Conservation (phyloP, 139 green algal species). For the Pycnococcus provasolii region DNA sequence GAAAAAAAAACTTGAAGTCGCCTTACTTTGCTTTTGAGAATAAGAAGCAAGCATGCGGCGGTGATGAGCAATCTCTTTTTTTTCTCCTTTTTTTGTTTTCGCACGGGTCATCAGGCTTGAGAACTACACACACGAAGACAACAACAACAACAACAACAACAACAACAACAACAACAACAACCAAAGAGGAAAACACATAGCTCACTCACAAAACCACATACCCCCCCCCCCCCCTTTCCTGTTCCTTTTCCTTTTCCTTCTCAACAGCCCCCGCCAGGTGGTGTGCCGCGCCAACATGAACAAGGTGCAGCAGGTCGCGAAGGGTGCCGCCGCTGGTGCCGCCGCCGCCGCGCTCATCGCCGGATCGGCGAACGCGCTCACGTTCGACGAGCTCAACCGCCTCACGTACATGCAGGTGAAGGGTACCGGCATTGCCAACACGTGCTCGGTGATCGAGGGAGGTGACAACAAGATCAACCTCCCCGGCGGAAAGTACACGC, state of each 20-base stretch:
- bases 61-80: too few species aligned
- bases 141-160: too few species aligned
- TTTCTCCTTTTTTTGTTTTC: too few species aligned
- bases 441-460: constrained; percentile 78
- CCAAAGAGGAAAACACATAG: too few species aligned
- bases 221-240: too few species aligned
- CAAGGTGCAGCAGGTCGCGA: constrained; percentile 7
- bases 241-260: not conserved
- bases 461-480: constrained; percentile 68
- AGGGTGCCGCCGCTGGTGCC: not conserved
- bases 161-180: too few species aligned
- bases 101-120: too few species aligned
- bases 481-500: constrained; percentile 79
- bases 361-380: constrained; percentile 62
- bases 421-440: constrained; percentile 94
- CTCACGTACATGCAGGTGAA: constrained; percentile 98
- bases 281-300: not conserved
- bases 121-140: too few species aligned
- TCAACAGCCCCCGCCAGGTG: not conserved
- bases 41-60: too few species aligned
- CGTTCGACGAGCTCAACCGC: constrained; percentile 87
- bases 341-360: constrained; percentile 5
- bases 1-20: too few species aligned
- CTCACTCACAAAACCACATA: too few species aligned
- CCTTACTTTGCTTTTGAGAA: too few species aligned